phyloP scores from a whole-genome alignment of 495 filamentous ascomycete species.

The Penicillium fimorum region DNA sequence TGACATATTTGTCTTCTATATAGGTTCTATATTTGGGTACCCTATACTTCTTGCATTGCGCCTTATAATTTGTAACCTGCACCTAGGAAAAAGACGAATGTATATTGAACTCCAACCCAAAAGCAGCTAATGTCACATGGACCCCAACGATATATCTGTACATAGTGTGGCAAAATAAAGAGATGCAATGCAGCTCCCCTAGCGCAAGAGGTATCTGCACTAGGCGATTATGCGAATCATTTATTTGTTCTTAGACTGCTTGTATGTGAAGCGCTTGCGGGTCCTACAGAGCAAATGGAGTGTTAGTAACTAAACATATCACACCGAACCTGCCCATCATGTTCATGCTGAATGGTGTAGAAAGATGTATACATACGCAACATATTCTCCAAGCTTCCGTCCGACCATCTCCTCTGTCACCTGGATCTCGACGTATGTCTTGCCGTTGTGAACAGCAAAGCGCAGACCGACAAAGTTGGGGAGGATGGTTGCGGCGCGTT shows the following conservation, averaged over 20 bases:
- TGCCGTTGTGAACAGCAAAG: constrained; percentile 95
- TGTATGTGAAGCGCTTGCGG: constrained; percentile 80
- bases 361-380: constrained; percentile 61
- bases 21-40: neutral
- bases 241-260: constrained; percentile 74
- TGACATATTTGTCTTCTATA: neutral
- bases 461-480: constrained; percentile 92
- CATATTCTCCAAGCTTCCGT: constrained; percentile 94
- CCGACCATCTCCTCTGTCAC: constrained; percentile 99
- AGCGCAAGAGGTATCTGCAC: neutral
- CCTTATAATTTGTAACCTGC: neutral
- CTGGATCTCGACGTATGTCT: constrained; percentile 80
- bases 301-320: neutral
- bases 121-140: constrained; percentile 29
- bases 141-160: constrained; percentile 32
- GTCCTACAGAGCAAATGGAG: constrained; percentile 55
- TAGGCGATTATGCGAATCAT: constrained; percentile 8
- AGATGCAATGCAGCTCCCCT: constrained; percentile 1
- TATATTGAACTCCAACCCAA: constrained; percentile 29
- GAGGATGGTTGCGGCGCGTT: constrained; percentile 87
- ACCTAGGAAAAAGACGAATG: neutral
- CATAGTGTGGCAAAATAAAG: constrained; percentile 27
- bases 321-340: neutral
- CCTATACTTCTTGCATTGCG: neutral
- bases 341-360: neutral